Conservation (phyloP, 352 stramenopile species). For the Globisporangium emineosum region DNA sequence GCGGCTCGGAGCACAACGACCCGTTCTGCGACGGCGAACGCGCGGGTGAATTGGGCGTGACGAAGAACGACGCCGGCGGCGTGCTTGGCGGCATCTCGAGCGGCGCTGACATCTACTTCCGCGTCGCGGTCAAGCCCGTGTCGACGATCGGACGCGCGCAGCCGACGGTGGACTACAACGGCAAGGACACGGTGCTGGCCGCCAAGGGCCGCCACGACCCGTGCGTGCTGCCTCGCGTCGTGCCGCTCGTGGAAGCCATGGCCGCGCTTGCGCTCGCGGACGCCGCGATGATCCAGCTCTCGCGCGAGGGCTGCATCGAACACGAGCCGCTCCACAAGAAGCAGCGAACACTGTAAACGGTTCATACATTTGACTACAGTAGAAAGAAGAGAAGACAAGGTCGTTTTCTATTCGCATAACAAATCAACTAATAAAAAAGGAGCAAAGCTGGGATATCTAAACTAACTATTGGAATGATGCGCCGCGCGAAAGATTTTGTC, state of each 20-base stretch:
- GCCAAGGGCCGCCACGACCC: constrained; percentile 98
- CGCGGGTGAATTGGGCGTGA: constrained; percentile 65
- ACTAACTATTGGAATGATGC: neutral
- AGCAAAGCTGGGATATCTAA: constrained; percentile 10
- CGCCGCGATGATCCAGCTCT: constrained; percentile 94
- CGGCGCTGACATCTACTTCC: constrained; percentile 97
- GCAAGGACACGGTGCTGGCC: constrained; percentile 93
- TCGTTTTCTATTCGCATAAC: constrained; percentile 9
- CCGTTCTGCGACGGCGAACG: constrained; percentile 87
- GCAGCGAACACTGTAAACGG: constrained; percentile 39
- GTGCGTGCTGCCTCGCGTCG: constrained; percentile 96
- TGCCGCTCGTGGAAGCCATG: constrained; percentile 99
- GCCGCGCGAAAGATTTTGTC: neutral
- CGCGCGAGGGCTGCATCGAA: constrained; percentile 74
- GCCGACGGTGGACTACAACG: constrained; percentile 93
- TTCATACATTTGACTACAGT: neutral
- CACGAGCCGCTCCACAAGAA: constrained; percentile 55
- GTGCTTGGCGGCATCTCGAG: constrained; percentile 98
- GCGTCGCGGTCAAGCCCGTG: constrained; percentile 99
- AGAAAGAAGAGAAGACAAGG: neutral
- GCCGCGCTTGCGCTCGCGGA: constrained; percentile 95
- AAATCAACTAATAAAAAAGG: constrained; percentile 10
- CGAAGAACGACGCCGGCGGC: constrained; percentile 90
- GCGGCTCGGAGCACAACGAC: constrained; percentile 98
- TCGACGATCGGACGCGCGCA: constrained; percentile 97